A percentile compares a stretch with the other conserved stretches of the same genome.
Conservation (phyloP, 2,329 filamentous ascomycete genomes). For the Acrocalymma vagum region DNA sequence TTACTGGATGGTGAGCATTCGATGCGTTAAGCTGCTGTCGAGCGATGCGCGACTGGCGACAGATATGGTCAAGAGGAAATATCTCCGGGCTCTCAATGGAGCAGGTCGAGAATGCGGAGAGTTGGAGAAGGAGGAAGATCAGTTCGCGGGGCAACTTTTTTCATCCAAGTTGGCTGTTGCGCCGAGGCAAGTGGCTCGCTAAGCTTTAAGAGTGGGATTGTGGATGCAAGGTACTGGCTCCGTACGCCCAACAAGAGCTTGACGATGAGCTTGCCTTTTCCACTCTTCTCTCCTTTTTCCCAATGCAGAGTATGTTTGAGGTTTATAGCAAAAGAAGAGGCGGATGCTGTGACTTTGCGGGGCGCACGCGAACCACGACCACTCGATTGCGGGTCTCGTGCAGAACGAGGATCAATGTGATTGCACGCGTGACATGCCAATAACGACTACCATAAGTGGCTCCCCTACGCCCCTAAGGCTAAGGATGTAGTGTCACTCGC, state of each 20-base stretch:
- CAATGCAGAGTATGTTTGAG: conserved; percentile 2
- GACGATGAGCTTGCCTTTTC: conserved; percentile 5
- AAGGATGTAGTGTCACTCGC: too few relatives aligned
- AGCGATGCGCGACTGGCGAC: conserved; percentile 7
- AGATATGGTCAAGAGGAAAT: conserved; percentile 10
- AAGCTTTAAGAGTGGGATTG: conserved; percentile 12
- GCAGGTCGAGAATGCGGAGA: conserved; percentile 2
- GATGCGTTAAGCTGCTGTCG: not conserved
- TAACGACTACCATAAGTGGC: conserved; percentile 7
- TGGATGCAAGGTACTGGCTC: conserved; percentile 12
- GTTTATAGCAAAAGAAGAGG: not conserved
- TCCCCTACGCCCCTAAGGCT: too few relatives aligned
- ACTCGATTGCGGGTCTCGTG: too few relatives aligned
- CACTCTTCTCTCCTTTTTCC: too few relatives aligned
- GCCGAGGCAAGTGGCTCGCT: conserved; percentile 30
- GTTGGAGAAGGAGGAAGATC: conserved; percentile 5
- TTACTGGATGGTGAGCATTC: conserved; percentile 11
- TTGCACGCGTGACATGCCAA: conserved; percentile 27
- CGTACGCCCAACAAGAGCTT: conserved; percentile 9
- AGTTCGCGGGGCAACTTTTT: conserved; percentile 28
- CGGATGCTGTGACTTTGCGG: conserved; percentile 12
- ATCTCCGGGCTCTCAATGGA: conserved; percentile 1
- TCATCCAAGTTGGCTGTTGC: conserved; percentile 20
- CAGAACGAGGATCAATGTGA: conserved; percentile 8
- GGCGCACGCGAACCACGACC: too few relatives aligned